phyloP scores from a whole-genome alignment of 306 rosid genomes.

The Cicer yamashitae region DNA sequence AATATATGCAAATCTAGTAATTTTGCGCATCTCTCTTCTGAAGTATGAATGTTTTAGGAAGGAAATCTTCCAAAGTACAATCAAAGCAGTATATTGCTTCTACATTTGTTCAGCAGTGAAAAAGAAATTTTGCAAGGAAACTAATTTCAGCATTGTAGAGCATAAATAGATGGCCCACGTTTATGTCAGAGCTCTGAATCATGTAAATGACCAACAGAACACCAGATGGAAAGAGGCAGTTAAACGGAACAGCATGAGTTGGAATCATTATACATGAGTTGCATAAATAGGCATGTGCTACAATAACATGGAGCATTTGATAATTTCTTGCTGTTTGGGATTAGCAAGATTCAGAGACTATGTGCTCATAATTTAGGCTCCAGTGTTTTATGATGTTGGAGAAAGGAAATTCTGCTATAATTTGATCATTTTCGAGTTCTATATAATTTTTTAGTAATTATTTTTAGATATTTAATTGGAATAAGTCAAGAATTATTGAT shows the following conservation, averaged over 20 bases:
- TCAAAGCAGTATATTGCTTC: slow-evolving; percentile 48
- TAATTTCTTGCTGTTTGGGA: not conserved
- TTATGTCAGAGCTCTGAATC: not conserved
- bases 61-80: slow-evolving; percentile 22
- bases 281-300: not conserved
- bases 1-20: slow-evolving; percentile 57
- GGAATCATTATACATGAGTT: not conserved
- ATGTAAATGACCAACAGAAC: slow-evolving; percentile 18
- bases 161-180: not conserved
- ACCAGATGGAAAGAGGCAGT: not conserved
- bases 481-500: not conserved
- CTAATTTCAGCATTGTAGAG: slow-evolving; percentile 49
- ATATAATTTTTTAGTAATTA: not conserved
- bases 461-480: slow-evolving; percentile 3
- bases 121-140: slow-evolving; percentile 63
- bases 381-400: not conserved
- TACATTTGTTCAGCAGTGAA: slow-evolving; percentile 58
- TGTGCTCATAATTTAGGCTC: slow-evolving; percentile 12
- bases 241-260: slow-evolving; percentile 22
- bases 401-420: not conserved
- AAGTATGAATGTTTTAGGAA: slow-evolving; percentile 41
- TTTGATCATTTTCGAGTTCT: slow-evolving; percentile 12
- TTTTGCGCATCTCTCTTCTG: slow-evolving; percentile 50
- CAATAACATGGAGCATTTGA: not conserved
- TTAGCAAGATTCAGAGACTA: slow-evolving; percentile 8